These are phyloP conservation scores for Carallia brachiata DNA, from an alignment of 345 rosid species.

Conservation along the genomic window DNA sequence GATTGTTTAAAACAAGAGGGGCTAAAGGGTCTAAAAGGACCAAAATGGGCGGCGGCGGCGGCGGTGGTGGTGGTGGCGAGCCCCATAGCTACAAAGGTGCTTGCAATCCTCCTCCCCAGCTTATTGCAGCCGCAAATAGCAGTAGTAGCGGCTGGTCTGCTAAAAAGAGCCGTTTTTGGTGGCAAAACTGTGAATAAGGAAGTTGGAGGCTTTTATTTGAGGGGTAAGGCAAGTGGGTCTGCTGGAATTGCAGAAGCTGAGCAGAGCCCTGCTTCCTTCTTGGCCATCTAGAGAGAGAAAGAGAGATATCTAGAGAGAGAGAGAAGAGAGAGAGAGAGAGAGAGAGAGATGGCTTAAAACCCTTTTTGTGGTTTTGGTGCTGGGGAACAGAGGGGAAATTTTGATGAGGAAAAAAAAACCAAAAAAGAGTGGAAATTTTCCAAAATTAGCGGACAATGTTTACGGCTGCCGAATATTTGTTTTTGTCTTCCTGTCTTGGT, in stretches of 20 bases:
- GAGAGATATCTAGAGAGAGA: background rate
- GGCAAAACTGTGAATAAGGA: constrained; percentile 12
- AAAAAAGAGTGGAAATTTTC: no score
- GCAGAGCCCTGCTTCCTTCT: background rate
- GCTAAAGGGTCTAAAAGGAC: constrained; percentile 39
- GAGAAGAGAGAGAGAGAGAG: background rate
- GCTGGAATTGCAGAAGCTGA: constrained; percentile 14
- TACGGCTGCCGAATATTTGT: constrained; percentile 7
- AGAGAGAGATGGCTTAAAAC: constrained; percentile 22
- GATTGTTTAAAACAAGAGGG: constrained; percentile 37
- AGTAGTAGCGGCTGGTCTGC: background rate
- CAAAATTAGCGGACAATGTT: background rate
- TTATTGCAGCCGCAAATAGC: constrained; percentile 24
- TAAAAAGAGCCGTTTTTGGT: constrained; percentile 38
- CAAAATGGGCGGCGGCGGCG: constrained; percentile 22
- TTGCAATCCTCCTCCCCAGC: constrained; percentile 53
- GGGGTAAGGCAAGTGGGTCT: constrained; percentile 31
- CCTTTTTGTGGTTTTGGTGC: constrained; percentile 7
- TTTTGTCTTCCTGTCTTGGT: background rate
- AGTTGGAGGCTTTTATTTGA: background rate
- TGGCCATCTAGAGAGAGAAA: constrained; percentile 18
- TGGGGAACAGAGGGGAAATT: background rate
- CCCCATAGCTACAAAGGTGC: constrained; percentile 52
- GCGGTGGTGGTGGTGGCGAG: constrained; percentile 40
- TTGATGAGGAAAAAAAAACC: background rate